Conservation (phyloP, 805 yeast species). For the Komagataella ulmi region DNA sequence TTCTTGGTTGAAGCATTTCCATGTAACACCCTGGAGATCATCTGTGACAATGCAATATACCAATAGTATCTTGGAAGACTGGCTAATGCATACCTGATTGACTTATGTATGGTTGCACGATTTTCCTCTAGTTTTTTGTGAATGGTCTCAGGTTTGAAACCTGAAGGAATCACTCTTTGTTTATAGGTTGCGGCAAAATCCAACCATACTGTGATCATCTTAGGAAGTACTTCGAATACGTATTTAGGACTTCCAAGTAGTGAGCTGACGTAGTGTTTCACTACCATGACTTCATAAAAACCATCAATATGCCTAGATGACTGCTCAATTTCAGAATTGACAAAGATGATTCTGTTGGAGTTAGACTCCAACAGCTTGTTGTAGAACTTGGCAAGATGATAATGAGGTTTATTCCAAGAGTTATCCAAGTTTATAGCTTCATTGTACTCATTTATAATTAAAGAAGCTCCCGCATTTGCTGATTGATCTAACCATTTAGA, state of each 20-base stretch:
- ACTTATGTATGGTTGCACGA: slow-evolving; percentile 32
- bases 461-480: slow-evolving; percentile 66
- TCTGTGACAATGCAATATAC: slow-evolving; percentile 78
- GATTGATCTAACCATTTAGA: slow-evolving; percentile 85
- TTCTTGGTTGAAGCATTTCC: slow-evolving; percentile 40
- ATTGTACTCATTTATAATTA: slow-evolving; percentile 57
- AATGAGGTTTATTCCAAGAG: slow-evolving; percentile 69
- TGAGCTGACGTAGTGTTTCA: slow-evolving; percentile 43
- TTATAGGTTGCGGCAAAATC: slow-evolving; percentile 42
- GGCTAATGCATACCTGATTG: slow-evolving; percentile 28
- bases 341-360: background rate
- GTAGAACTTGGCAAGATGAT: slow-evolving; percentile 66
- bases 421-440: slow-evolving; percentile 40
- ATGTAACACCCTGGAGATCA: slow-evolving; percentile 68
- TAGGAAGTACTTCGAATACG: slow-evolving; percentile 69
- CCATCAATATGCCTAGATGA: slow-evolving; percentile 26
- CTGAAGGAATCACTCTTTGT: slow-evolving; percentile 13
- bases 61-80: slow-evolving; percentile 45
- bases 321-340: slow-evolving; percentile 4
- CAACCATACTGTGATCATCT: slow-evolving; percentile 83
- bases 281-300: slow-evolving; percentile 38
- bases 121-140: slow-evolving; percentile 18
- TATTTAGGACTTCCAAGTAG: slow-evolving; percentile 49
- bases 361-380: slow-evolving; percentile 60
- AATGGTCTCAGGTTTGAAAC: slow-evolving; percentile 13